Percentiles rank a stretch among this genome's conserved stretches.
Evolutionary conservation across 2,329 filamentous ascomycete species (phyloP).

Genomic region (Cladosporium sp.): DNA sequence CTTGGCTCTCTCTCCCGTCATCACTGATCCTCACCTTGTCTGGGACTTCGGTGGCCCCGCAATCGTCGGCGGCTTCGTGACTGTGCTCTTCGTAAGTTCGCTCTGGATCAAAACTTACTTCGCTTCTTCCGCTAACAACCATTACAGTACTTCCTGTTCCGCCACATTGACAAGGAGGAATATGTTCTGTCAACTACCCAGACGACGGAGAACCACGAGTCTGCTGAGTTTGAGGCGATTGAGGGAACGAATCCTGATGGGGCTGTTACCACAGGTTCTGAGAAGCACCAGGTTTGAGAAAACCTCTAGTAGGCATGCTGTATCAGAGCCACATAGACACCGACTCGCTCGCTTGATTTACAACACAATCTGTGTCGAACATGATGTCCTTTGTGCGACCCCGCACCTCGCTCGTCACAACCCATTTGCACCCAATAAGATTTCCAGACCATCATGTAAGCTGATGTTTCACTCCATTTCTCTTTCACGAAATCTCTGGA

Average conservation of each 20-base stretch:
- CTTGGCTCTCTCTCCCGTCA: slow-evolving; percentile 37
- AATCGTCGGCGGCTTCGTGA: slow-evolving; percentile 51
- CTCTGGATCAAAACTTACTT: too few relatives aligned
- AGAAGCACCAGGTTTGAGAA: background rate
- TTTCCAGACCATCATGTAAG: too few relatives aligned
- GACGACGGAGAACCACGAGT: slow-evolving; percentile 13
- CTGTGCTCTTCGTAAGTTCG: slow-evolving; percentile 43
- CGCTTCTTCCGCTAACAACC: background rate
- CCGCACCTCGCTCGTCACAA: too few relatives aligned
- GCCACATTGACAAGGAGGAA: slow-evolving; percentile 17
- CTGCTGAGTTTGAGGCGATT: slow-evolving; percentile 15
- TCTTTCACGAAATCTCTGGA: too few relatives aligned
- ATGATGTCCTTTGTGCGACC: too few relatives aligned
- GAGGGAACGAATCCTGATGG: slow-evolving; percentile 9
- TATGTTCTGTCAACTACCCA: slow-evolving; percentile 17
- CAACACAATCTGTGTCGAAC: too few relatives aligned
- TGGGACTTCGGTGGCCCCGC: slow-evolving; percentile 53
- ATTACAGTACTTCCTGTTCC: slow-evolving; percentile 10
- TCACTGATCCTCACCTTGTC: slow-evolving; percentile 50
- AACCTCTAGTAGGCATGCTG: background rate
- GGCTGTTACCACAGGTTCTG: background rate
- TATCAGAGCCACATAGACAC: background rate
- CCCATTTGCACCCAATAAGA: too few relatives aligned
- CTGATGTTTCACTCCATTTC: too few relatives aligned
- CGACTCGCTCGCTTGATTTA: background rate